Evolutionary conservation across 2,329 filamentous ascomycete genomes (phyloP), one percentile per base, ranked within the genome.

Genomic region (Colletotrichum lini): DNA sequence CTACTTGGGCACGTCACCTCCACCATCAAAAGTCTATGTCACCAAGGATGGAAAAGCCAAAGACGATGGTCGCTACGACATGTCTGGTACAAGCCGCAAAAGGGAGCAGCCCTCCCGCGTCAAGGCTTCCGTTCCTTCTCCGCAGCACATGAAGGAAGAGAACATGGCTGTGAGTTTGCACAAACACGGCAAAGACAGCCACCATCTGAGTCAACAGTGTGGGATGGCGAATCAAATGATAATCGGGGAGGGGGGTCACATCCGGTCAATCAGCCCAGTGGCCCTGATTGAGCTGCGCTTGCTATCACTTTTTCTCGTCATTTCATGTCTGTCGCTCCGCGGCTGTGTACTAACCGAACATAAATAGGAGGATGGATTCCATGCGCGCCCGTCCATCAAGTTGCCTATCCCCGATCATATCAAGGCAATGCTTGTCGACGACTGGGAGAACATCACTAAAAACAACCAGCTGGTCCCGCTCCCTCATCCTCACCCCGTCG

Each of bases 401-500:
- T 89, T 99, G 52, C 88, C 92, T 60, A 91, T 98, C 74, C 95
- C 96, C 0, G 96, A 98, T 79, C 90, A 93, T 74, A 87, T 99
- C 75, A 98, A 98, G 84, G 94, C 93, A 18, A 88, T 97, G 73
- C 90, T 99, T 3, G 96, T 99, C 26, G 96, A 99, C 79, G 96
- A 99, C 81, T 99, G 96, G 96, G 96, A 99, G 82, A 97, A 98
- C 77, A 91, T 99, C 73, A 99, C 96, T 67, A 98, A 98, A 84
- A 96, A 97, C 79, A 90, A 94, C 76, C 94, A 96, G 79, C 90
- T 98, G 4, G 94, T 98, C 42, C 92, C 94, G 2, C 86, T 99
- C 18, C 96, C 96, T 0, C 92, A 94, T 57, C 86, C 88, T 38
- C 89, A 92, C 62, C 91, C 96, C 1, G 94, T 96, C 71, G 90